Percentiles rank a stretch among this genome's conserved stretches.
phyloP scores from a whole-genome alignment of 2,329 filamentous ascomycete genomes.

The Tricladium varicosporioides region DNA sequence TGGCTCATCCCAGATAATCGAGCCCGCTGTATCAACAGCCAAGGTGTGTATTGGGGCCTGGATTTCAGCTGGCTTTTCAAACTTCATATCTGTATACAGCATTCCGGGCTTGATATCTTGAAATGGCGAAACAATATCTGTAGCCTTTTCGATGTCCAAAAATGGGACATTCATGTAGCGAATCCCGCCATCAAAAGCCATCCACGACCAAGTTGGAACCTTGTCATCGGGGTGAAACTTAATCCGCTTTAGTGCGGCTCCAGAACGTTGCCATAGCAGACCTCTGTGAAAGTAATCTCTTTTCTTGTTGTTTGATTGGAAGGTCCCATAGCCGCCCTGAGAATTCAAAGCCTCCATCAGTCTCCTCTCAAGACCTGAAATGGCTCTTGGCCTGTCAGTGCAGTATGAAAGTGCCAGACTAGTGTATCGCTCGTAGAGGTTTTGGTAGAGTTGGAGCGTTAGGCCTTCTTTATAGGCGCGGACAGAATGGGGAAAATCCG shows the following conservation, averaged over 20 bases:
- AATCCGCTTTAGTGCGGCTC: constrained; percentile 2
- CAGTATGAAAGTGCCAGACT: neutral
- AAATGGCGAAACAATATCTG: neutral
- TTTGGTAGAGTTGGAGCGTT: constrained; percentile 28
- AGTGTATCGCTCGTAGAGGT: constrained; percentile 34
- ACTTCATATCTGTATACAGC: no score
- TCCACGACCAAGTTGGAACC: constrained; percentile 38
- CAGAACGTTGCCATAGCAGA: constrained; percentile 8
- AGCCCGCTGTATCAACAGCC: no score
- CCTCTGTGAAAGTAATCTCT: constrained; percentile 2
- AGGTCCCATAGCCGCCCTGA: neutral
- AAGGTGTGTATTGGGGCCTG: no score
- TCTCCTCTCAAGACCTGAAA: neutral
- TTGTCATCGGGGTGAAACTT: neutral
- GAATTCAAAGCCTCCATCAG: neutral
- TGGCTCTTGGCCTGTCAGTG: constrained; percentile 1
- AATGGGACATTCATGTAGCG: constrained; percentile 28
- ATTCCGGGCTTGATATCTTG: no score
- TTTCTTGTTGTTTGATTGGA: no score
- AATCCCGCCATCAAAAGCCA: constrained; percentile 35
- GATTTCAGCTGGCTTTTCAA: no score
- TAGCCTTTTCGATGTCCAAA: constrained; percentile 7
- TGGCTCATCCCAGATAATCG: no score
- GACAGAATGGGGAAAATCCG: constrained; percentile 27
- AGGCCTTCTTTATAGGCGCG: constrained; percentile 5